phyloP scores from a whole-genome alignment of 441 rosid genomes.

The Omphalea diandra region DNA sequence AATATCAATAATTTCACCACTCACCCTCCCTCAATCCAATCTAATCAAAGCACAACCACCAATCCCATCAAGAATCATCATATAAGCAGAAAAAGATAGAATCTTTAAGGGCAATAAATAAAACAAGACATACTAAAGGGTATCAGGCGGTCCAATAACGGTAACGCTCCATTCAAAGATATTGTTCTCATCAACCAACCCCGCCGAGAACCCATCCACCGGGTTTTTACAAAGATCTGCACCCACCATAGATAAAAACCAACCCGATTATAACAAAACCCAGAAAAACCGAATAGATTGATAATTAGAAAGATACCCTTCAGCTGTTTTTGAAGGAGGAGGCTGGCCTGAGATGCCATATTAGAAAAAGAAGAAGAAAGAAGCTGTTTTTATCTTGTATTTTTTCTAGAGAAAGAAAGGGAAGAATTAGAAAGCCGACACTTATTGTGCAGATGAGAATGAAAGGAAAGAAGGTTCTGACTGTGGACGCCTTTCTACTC shows the following conservation, averaged over 20 bases:
- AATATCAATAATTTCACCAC: background rate
- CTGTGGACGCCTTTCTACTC: background rate
- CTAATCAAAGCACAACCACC: background rate
- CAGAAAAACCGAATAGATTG: no score
- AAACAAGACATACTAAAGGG: conserved; percentile 41
- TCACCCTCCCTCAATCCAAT: background rate
- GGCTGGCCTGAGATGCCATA: conserved; percentile 67
- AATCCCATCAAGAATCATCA: no score
- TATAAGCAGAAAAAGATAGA: conserved; percentile 14
- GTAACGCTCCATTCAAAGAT: conserved; percentile 70
- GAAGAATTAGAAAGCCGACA: conserved; percentile 1
- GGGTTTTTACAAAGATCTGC: conserved; percentile 74
- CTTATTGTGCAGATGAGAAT: conserved; percentile 11
- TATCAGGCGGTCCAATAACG: conserved; percentile 65
- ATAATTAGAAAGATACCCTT: conserved; percentile 40
- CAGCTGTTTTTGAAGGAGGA: conserved; percentile 82
- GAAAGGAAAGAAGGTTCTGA: background rate
- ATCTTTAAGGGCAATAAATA: background rate
- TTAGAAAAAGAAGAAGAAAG: conserved; percentile 5
- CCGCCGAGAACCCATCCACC: conserved; percentile 71
- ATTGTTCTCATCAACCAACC: conserved; percentile 64
- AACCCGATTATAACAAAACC: no score
- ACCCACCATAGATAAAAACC: background rate
- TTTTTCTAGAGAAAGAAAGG: conserved; percentile 13
- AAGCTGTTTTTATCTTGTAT: no score